Evolutionary conservation across 805 yeast genomes (phyloP), one percentile per base, ranked within the genome.

Genomic region (Maudiozyma saulgeensis): DNA sequence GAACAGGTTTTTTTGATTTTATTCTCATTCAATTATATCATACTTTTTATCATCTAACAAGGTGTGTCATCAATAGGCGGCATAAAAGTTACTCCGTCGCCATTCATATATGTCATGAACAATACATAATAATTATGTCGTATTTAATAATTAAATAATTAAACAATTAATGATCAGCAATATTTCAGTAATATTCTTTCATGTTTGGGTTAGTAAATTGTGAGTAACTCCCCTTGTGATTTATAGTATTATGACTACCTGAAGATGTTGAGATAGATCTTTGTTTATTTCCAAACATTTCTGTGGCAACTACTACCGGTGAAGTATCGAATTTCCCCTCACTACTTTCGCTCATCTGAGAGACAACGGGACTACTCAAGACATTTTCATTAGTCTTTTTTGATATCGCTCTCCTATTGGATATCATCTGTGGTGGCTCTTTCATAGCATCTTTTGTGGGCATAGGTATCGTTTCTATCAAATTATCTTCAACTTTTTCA

Each of bases 241-340:
- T 21, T n/a, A 51, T 42, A 8, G 42, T 43, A 4, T 44, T 25
- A n/a, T 39, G 37, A 35, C 38, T 32, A 13, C 35, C 42, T 25
- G 53, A 50, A 8, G 47, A 23, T 5, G 25, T 44, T 25, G 49
- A 43, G 4, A 44, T 26, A 3, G 51, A 48, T 7, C 42, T 41
- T n/a, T 49, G 54, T 41, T 56, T 57, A 39, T 56, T 62, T 0
- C 57, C 63, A 53, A 64, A 64, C 68, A 64, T 64, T 31, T 57
- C 63, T 8, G 61, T 58, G 13, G 63, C 56, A 23, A 51, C 18
- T 9, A 38, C 44, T 2, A 50, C 52, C n/a, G 56, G 46, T 3
- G 41, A 19, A 11, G 41, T 13, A 16, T 46, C 46, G 11, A 43
- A 3, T n/a, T 25, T 38, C 3, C 21, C 23, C 6, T 16, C 32